These are phyloP conservation scores for Metschnikowia gelsemii DNA, from an alignment of 805 yeast species.

Conservation along the genomic window DNA sequence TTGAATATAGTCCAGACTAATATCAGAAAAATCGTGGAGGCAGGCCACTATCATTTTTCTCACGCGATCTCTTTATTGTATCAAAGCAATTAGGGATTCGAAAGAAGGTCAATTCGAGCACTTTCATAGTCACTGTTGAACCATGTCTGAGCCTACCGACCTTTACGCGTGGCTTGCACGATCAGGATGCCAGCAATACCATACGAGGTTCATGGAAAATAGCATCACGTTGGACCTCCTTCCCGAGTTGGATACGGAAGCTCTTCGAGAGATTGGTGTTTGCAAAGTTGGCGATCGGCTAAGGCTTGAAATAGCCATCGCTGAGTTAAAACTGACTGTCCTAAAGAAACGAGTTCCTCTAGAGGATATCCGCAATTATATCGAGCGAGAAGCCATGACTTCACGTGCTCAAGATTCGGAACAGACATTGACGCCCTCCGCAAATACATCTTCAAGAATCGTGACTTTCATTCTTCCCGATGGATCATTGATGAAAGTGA, in stretches of 20 bases:
- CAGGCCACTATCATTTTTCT: too few relatives aligned
- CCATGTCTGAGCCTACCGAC: conserved; percentile 22
- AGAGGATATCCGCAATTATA: conserved; percentile 11
- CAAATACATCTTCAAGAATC: conserved; percentile 7
- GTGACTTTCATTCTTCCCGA: conserved; percentile 73
- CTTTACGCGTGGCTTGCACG: conserved; percentile 39
- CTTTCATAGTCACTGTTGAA: background rate
- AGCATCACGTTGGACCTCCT: conserved; percentile 58
- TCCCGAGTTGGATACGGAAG: conserved; percentile 58
- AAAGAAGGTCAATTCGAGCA: too few relatives aligned
- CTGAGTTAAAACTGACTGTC: conserved; percentile 34
- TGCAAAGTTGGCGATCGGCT: conserved; percentile 82
- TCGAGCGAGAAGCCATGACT: conserved; percentile 7
- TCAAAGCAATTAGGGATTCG: too few relatives aligned
- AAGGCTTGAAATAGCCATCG: conserved; percentile 59
- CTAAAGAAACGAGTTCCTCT: conserved; percentile 14
- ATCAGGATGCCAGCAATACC: conserved; percentile 36
- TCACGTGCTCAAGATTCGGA: conserved; percentile 1
- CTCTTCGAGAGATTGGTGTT: conserved; percentile 72
- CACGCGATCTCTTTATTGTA: too few relatives aligned
- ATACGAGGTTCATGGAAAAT: conserved; percentile 40
- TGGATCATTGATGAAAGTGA: conserved; percentile 67
- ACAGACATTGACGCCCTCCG: conserved; percentile 3
- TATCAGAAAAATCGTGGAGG: too few relatives aligned
- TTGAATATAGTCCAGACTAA: too few relatives aligned